phyloP scores from a whole-genome alignment of 306 rosid species.

The Corylus heterophylla region DNA sequence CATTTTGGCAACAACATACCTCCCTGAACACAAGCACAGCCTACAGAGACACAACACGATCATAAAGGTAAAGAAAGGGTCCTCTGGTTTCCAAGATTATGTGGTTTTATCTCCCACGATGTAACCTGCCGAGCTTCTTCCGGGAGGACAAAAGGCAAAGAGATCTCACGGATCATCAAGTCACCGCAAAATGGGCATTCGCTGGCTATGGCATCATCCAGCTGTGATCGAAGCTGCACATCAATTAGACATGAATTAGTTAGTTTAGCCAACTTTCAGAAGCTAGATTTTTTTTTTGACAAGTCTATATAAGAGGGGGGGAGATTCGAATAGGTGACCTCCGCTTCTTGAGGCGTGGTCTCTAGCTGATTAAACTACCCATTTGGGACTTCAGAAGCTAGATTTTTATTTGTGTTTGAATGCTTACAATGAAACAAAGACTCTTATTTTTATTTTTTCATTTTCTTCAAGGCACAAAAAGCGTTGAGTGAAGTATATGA shows the following conservation, averaged over 20 bases:
- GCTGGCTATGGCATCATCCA: slow-evolving; percentile 92
- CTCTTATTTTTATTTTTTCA: background rate
- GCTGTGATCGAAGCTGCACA: slow-evolving; percentile 82
- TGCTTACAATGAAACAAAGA: background rate
- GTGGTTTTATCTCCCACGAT: slow-evolving; percentile 84
- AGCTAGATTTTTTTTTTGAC: background rate
- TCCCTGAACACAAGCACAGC: background rate
- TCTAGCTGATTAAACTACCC: no score
- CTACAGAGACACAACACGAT: slow-evolving; percentile 15
- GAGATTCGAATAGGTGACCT: no score
- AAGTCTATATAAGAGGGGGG: no score
- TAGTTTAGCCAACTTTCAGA: slow-evolving; percentile 9
- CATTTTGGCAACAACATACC: background rate
- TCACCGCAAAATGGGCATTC: slow-evolving; percentile 98
- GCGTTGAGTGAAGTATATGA: background rate
- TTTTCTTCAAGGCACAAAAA: background rate
- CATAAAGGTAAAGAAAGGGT: slow-evolving; percentile 56
- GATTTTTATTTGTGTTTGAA: background rate
- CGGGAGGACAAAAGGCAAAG: slow-evolving; percentile 67
- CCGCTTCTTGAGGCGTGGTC: no score
- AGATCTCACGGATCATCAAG: slow-evolving; percentile 89
- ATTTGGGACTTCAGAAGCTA: background rate
- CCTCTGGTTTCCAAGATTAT: slow-evolving; percentile 66
- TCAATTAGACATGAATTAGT: slow-evolving; percentile 16
- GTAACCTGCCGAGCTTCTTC: slow-evolving; percentile 66